Base-by-base conservation (phyloP, 345 rosid species). In the Eucalyptus erythrocorys region DNA sequence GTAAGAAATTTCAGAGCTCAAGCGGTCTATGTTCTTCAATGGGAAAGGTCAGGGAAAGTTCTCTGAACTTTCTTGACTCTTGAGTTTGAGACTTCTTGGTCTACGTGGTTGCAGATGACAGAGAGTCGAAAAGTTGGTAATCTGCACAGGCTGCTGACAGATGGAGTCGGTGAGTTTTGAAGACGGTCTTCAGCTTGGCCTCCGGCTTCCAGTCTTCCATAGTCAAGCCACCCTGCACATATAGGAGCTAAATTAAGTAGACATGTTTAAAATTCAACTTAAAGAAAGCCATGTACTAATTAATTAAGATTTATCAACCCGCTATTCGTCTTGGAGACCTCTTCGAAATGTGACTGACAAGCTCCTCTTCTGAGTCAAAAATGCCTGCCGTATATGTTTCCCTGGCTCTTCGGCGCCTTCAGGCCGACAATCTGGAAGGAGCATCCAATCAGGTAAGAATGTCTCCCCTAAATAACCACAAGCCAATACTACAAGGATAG, bases 291-390 rank as follows among this genome's bases (percentile, higher is more conserved):
- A 71, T 19, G 43, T 9, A 37, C 81, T 21, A 19, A 71, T 71
- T 71, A 71, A 71, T 19, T 12, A 37, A 71, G 45, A 37, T 71
- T 71, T 5, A 42, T 71, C 13, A 89, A 96, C 98, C 95, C 97
- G 90, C 90, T 94, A 89, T 95, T 93, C 66, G 92, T 87, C 91
- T 96, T 94, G 30, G 96, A 97, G 48, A 96, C 48, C 85, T 93
- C 91, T 99, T 94, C 49, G 97, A 90, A 88, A 95, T 93, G 85
- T 91, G 98, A 90, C 99, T 95, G 86, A 96, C 98, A 51, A 97
- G 98, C 92, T 96, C 94, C 88, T 98, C 99, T 12, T 93, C 96
- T 84, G 89, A 48, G 82, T 97, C 98, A 90, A 97, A n/a, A 98
- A 88, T 97, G 99, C 88, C 98, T 94, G 50, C 97, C 94, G 90